Base-by-base conservation (phyloP, 257 asterid genomes). In the Scutellaria baicalensis region DNA sequence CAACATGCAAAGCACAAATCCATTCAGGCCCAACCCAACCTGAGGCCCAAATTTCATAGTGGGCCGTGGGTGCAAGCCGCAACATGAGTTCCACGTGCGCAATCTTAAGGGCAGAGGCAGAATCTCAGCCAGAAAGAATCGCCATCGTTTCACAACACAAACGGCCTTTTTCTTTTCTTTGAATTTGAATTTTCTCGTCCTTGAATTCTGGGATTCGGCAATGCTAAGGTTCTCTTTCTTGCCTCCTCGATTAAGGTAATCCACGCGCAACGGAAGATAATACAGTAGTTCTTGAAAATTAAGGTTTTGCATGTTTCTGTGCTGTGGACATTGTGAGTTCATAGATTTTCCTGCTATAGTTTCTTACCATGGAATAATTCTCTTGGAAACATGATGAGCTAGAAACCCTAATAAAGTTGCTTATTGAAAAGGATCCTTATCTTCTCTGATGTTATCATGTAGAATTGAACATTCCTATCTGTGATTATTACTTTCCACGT, bases 181-280 rank as follows among this genome's bases (percentile, higher is more conserved):
- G n/a, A n/a, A n/a, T n/a, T n/a, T n/a, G n/a, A n/a, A n/a, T n/a
- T n/a, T n/a, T n/a, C n/a, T n/a, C n/a, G n/a, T 48, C 20, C 14
- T 54, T 35, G 71, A 44, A 64, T 44, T 65, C 16, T 1, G 67
- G 55, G 45, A 18, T 60, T 36, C n/a, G 64, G 72, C 82, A 59
- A 83, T 85, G 95, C 71, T 81, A 14, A 78, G 78, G 75, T 76
- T 72, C 76, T 66, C 80, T 11, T 69, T 77, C 65, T 55, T 38
- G 69, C 73, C 81, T 66, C 89, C 92, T 74, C 73, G 77, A 49
- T 49, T 74, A 31, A 79, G 95, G 95, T 85, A 73, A 49, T 14
- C 57, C 18, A 5, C 51, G 20, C 57, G 23, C 14, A 11, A 16
- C n/a, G 9, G n/a, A 23, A 27, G 6, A 27, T 1, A 27, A 27